Base-by-base conservation (phyloP, 1,284 basidiomycete species). In the Taiwanofungus camphoratus region DNA sequence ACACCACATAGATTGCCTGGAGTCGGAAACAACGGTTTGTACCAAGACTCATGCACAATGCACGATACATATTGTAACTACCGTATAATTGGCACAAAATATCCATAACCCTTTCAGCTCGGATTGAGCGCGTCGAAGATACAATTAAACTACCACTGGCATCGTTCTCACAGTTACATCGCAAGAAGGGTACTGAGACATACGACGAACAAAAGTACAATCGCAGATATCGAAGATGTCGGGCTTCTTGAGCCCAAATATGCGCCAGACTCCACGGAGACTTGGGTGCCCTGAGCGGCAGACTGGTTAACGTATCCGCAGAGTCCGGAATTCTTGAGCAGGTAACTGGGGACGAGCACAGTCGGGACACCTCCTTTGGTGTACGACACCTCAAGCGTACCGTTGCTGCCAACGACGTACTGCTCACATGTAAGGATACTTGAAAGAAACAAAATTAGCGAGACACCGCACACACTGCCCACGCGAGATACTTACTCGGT, bases 391-490 rank as follows among this genome's bases (percentile, higher is more conserved):
- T 74, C 65, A 37, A 87, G 54, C 27, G 69, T 74, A 22, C 81
- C 78, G 36, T 71, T 66, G 39, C 79, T 76, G 26, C 80, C 84
- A 8, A 82, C 74, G n/a, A 70, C 74, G 67, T 74, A 80, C 58
- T 85, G 79, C 20, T 61, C 58, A 58, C 83, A 86, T 2, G 73
- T 73, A 31, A 87, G 55, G 44, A 83, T 64, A 49, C 81, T 83
- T 48, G 9, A 15, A 26, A 40, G 8, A 32, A 30, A n/a, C 19
- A 13, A 27, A 45, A 31, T 16, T 2, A 9, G 19, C 7, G 12
- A 36, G 33, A 37, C 34, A 23, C 23, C 7, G 19, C 30, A 30
- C 23, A 22, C 24, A 29, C 24, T 36, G 27, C 47, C 23, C 48
- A 48, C 3, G 49, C 13, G 42, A 23, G 26, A 27, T 7, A 56